Evolutionary conservation across 768 basidiomycete species (phyloP), one percentile per base, ranked within the genome.

Genomic region (Tremella fuciformis): DNA sequence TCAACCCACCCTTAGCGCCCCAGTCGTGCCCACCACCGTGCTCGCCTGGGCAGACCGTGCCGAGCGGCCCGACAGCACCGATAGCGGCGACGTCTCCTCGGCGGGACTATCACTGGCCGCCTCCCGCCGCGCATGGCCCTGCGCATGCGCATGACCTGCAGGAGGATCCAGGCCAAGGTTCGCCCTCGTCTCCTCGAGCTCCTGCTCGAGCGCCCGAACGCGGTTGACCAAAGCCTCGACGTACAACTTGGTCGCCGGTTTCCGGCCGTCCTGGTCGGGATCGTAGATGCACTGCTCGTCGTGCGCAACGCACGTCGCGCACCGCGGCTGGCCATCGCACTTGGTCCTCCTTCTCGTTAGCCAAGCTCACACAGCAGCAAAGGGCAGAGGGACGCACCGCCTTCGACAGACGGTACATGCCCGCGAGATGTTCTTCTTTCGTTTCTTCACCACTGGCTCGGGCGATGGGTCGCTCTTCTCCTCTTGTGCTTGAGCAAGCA

Each of bases 211-310:
- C 40, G 66, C 62, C 19, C 64, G 62, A 19, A 75, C 64, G 11
- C 71, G 50, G 13, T 57, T 66, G 7, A 59, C 58, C n/a, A 75
- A 51, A 15, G 71, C 69, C 50, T 71, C 57, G 40, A 71, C 73
- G 42, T 71, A 70, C 44, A 64, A 65, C 19, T 66, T 60, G 4
- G 71, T 69, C 13, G 70, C 60, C 2, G 71, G 69, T 57, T 73
- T 75, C 15, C 73, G 68, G 34, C 58, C 63, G 62, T 75, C 73
- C 52, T 58, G 64, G 15, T 64, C 50, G 0, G 62, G 53, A 29
- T 65, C 70, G 67, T 71, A 75, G 16, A 58, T 61, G 51, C 73
- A 75, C 39, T 69, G 67, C 64, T 69, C 73, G 21, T 69, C 71
- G 57, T 67, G 73, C 13, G 63, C 66, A 26, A 50, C 49, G 46